Conservation (phyloP, 306 rosid genomes). For the Prunus mira region DNA sequence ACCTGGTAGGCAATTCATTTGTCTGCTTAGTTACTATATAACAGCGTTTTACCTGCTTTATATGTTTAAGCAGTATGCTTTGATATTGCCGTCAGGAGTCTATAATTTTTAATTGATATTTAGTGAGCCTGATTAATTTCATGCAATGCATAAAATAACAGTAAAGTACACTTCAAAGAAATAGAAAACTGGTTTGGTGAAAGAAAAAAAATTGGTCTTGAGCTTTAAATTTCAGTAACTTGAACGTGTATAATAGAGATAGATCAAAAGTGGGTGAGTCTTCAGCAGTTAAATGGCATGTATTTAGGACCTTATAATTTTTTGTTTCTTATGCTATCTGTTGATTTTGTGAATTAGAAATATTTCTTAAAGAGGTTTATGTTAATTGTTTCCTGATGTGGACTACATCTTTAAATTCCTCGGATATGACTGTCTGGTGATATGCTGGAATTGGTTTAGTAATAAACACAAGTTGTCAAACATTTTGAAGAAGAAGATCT, state of each 20-base stretch:
- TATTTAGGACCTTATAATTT: too few relatives aligned
- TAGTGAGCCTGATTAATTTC: neutral
- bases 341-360: too few relatives aligned
- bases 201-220: neutral
- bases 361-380: too few relatives aligned
- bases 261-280: neutral
- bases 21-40: neutral
- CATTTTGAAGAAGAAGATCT: too few relatives aligned
- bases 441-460: too few relatives aligned
- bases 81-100: neutral
- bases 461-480: too few relatives aligned
- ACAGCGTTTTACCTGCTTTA: neutral
- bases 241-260: neutral
- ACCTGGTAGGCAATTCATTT: constrained; percentile 45
- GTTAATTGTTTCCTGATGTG: too few relatives aligned
- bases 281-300: too few relatives aligned
- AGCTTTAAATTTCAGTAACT: neutral
- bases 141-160: neutral
- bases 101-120: neutral
- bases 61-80: neutral
- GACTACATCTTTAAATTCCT: too few relatives aligned
- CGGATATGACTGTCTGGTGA: too few relatives aligned
- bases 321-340: too few relatives aligned
- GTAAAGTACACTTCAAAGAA: neutral
- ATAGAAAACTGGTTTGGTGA: neutral